Conservation (phyloP, 2,329 filamentous ascomycete genomes). For the Sporothrix protearum region DNA sequence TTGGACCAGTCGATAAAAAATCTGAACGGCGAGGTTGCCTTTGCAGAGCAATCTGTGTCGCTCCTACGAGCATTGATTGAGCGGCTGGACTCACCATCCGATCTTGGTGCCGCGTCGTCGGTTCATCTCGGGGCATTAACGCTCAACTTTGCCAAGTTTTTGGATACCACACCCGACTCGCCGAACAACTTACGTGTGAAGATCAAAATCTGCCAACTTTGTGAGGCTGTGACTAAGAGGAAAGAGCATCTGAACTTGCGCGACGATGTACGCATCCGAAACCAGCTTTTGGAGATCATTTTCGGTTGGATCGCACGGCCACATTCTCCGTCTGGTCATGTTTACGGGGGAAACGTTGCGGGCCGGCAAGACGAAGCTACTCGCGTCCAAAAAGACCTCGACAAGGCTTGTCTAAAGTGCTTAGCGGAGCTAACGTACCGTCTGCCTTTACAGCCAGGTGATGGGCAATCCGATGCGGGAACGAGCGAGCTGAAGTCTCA, state of each 20-base stretch:
- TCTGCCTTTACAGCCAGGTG: conserved; percentile 61
- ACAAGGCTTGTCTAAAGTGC: conserved; percentile 61
- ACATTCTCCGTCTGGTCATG: conserved; percentile 48
- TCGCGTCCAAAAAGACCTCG: conserved; percentile 61
- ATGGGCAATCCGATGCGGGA: conserved; percentile 62
- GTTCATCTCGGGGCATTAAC: conserved; percentile 62
- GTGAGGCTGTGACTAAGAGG: conserved; percentile 60
- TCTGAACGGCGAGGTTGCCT: conserved; percentile 59
- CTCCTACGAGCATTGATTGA: conserved; percentile 62
- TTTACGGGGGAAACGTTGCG: conserved; percentile 32
- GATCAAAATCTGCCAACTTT: conserved; percentile 66
- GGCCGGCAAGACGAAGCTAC: conserved; percentile 54
- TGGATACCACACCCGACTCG: conserved; percentile 57
- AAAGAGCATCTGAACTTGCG: conserved; percentile 66
- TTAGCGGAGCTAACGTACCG: conserved; percentile 65
- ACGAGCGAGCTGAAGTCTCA: conserved; percentile 66
- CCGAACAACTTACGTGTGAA: conserved; percentile 59
- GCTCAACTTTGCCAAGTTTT: conserved; percentile 63
- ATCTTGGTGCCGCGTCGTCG: conserved; percentile 59
- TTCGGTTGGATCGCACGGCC: conserved; percentile 66
- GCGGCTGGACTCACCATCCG: conserved; percentile 59
- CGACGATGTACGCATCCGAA: conserved; percentile 65
- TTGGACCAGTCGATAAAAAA: conserved; percentile 50
- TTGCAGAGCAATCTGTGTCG: conserved; percentile 64
- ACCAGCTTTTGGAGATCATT: conserved; percentile 64